Evolutionary conservation across 2,329 filamentous ascomycete species (phyloP).

Genomic region (Lasiodiplodia gonubiensis): DNA sequence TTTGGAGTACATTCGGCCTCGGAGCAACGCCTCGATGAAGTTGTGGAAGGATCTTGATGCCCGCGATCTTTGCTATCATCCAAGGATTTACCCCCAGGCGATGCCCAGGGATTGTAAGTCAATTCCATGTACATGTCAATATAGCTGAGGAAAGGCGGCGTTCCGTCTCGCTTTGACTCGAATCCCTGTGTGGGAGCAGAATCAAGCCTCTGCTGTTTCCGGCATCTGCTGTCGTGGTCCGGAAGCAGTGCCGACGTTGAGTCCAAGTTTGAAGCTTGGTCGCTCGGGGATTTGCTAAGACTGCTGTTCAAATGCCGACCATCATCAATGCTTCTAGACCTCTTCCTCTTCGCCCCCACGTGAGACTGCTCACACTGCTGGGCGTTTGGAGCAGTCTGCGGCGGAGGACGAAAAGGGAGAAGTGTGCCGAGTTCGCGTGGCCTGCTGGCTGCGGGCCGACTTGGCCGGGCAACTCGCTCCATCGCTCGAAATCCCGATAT

Average conservation of each 20-base stretch:
- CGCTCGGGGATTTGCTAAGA: neutral
- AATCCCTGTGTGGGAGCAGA: neutral
- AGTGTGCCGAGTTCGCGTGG: neutral
- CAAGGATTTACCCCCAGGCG: neutral
- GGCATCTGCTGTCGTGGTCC: neutral
- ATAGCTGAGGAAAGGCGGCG: neutral
- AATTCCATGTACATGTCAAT: conserved; percentile 11
- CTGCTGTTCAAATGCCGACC: neutral
- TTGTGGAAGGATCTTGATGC: neutral
- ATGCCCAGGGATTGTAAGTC: conserved; percentile 12
- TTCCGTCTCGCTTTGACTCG: too few species aligned
- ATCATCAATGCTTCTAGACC: neutral
- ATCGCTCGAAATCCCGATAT: neutral
- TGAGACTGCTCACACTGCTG: conserved; percentile 7
- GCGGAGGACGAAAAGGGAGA: conserved; percentile 6
- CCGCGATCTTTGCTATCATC: too few species aligned
- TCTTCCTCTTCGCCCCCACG: neutral
- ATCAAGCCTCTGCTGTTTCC: neutral
- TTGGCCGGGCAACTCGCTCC: neutral
- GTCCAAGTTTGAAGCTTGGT: neutral
- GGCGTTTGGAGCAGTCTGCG: neutral
- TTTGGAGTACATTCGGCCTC: neutral
- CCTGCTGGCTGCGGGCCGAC: neutral
- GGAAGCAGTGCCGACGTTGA: neutral
- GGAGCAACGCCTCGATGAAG: too few species aligned